Evolutionary conservation across 2,329 filamentous ascomycete genomes (phyloP).

Genomic region (Pseudogymnoascus sp.): DNA sequence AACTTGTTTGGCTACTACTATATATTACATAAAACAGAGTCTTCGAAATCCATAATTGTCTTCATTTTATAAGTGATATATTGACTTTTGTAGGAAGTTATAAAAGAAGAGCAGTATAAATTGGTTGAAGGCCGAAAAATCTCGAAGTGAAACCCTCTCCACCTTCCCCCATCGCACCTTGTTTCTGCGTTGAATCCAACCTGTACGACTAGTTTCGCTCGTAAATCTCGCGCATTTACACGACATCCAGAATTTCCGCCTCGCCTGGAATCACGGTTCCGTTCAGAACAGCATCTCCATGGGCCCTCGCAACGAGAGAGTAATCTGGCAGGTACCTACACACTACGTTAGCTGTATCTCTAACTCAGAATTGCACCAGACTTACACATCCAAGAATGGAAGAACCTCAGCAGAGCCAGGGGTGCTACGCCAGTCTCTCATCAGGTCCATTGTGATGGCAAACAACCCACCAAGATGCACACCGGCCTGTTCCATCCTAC

Average conservation of each 20-base stretch:
- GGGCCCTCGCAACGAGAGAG: constrained; percentile 53
- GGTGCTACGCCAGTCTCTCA: constrained; percentile 27
- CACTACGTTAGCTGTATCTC: constrained; percentile 1
- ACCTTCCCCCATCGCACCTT: not conserved
- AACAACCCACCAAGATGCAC: constrained; percentile 41
- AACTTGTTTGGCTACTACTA: too few relatives aligned
- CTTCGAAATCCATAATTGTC: not conserved
- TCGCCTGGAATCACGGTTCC: constrained; percentile 53
- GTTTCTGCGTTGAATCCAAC: not conserved
- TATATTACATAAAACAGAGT: not conserved
- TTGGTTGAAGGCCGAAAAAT: not conserved
- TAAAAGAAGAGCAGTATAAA: not conserved
- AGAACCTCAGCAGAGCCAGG: constrained; percentile 49
- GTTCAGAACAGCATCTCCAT: constrained; percentile 52
- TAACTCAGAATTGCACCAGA: not conserved
- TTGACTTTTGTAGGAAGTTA: not conserved
- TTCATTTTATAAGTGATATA: not conserved
- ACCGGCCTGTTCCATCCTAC: constrained; percentile 58
- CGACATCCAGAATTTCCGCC: constrained; percentile 22
- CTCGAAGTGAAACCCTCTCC: not conserved
- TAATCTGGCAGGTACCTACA: constrained; percentile 53
- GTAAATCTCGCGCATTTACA: not conserved
- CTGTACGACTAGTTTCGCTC: not conserved
- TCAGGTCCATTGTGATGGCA: constrained; percentile 26
- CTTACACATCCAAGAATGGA: constrained; percentile 52